Conservation (phyloP, 1,284 basidiomycete species). For the Cryptococcus sp. region DNA sequence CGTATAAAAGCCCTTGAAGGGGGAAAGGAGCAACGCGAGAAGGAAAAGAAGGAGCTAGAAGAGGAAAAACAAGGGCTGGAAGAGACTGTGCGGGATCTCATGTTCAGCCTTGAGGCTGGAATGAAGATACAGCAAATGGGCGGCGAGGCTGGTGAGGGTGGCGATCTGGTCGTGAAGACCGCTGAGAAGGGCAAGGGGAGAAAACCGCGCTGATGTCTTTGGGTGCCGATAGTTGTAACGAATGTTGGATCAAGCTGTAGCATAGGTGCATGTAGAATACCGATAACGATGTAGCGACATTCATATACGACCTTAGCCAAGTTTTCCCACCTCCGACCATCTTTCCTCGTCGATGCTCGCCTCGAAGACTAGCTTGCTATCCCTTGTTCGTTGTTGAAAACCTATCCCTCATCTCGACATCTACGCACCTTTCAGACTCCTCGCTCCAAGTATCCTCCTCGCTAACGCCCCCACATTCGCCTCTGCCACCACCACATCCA, state of each 20-base stretch:
- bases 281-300: not conserved
- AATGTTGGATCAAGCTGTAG: too few species aligned
- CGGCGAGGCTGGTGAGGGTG: conserved; percentile 36
- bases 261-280: not conserved
- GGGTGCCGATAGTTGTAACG: too few species aligned
- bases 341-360: too few species aligned
- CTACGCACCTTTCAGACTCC: conserved; percentile 49
- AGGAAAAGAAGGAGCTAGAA: conserved; percentile 13
- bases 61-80: conserved; percentile 37
- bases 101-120: conserved; percentile 44
- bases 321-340: not conserved
- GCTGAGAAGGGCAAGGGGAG: conserved; percentile 18
- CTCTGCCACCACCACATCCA: conserved; percentile 87
- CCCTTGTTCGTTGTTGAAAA: not conserved
- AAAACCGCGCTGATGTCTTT: not conserved
- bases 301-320: not conserved
- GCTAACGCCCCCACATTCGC: conserved; percentile 81
- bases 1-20: conserved; percentile 29
- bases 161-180: conserved; percentile 26
- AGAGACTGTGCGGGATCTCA: conserved; percentile 47
- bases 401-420: not conserved
- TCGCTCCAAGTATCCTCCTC: conserved; percentile 75
- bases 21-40: conserved; percentile 21
- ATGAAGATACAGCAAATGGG: conserved; percentile 37
- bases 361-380: not conserved